Evolutionary conservation across 768 basidiomycete species (phyloP).

Genomic region (Naganishia randhawae): DNA sequence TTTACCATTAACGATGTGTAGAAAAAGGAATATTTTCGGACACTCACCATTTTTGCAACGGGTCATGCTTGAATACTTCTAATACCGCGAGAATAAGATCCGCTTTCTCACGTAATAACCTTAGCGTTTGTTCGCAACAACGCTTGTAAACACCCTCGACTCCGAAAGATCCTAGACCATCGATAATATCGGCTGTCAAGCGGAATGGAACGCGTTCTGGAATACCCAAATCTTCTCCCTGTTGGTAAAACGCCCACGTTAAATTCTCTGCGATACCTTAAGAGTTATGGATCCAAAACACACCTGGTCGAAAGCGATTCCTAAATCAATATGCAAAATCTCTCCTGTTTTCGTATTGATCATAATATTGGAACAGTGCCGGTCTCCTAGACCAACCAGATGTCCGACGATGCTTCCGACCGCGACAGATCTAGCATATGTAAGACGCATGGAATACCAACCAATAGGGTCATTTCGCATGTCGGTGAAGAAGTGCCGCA

Average conservation of each 20-base stretch:
- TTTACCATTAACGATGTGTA: background rate
- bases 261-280: background rate
- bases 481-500: slow-evolving; percentile 92
- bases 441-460: slow-evolving; percentile 83
- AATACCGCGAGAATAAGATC: slow-evolving; percentile 91
- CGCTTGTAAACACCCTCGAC: slow-evolving; percentile 90
- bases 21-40: background rate
- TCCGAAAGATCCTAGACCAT: slow-evolving; percentile 86
- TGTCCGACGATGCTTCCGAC: slow-evolving; percentile 99
- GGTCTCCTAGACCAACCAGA: slow-evolving; percentile 94
- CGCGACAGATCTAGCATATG: slow-evolving; percentile 82
- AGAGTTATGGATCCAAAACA: slow-evolving; percentile 28
- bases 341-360: slow-evolving; percentile 84
- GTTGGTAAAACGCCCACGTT: background rate
- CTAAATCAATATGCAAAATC: slow-evolving; percentile 93
- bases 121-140: slow-evolving; percentile 84
- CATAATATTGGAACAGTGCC: slow-evolving; percentile 94
- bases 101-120: slow-evolving; percentile 79
- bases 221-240: slow-evolving; percentile 78
- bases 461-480: slow-evolving; percentile 68
- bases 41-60: slow-evolving; percentile 91
- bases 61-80: slow-evolving; percentile 95
- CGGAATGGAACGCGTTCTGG: slow-evolving; percentile 92
- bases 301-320: slow-evolving; percentile 95
- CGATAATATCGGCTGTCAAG: slow-evolving; percentile 85